These are phyloP conservation scores for Phytopythium boreale DNA, from an alignment of 352 stramenopile species.

Conservation along the genomic window DNA sequence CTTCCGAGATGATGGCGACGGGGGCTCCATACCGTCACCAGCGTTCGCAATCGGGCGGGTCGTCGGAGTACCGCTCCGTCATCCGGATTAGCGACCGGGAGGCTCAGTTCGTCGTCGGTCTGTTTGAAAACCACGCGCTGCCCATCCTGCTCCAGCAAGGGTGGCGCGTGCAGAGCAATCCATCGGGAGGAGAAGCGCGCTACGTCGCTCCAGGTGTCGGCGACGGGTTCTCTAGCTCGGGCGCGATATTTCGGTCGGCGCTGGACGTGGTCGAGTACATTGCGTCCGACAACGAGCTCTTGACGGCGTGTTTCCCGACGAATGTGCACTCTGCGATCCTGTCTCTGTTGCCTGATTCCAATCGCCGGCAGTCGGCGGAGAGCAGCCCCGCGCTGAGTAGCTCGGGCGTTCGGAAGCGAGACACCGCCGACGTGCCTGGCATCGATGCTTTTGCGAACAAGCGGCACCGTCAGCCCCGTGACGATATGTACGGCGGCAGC, in stretches of 20 bases:
- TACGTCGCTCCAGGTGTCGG: slow-evolving; percentile 21
- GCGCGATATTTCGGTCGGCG: slow-evolving; percentile 52
- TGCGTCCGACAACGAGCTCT: slow-evolving; percentile 54
- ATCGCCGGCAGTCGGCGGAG: not conserved
- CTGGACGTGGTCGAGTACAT: slow-evolving; percentile 79
- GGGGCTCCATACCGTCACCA: not conserved
- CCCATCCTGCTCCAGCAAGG: slow-evolving; percentile 59
- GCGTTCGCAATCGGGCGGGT: not conserved
- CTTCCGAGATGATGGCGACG: slow-evolving; percentile 23
- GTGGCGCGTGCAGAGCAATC: slow-evolving; percentile 52
- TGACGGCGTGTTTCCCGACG: slow-evolving; percentile 59
- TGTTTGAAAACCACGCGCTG: slow-evolving; percentile 82
- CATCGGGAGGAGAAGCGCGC: slow-evolving; percentile 20
- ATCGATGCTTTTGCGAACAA: slow-evolving; percentile 23
- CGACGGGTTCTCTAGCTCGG: slow-evolving; percentile 29
- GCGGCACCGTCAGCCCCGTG: slow-evolving; percentile 19
- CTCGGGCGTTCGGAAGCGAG: slow-evolving; percentile 17
- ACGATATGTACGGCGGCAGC: slow-evolving; percentile 13
- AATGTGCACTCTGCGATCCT: slow-evolving; percentile 76
- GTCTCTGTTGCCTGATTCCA: slow-evolving; percentile 51
- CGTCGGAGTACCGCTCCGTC: slow-evolving; percentile 9
- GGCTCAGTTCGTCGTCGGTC: slow-evolving; percentile 63
- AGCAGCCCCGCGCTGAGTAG: not conserved
- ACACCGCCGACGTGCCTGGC: slow-evolving; percentile 20
- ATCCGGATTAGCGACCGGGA: slow-evolving; percentile 73